Conservation (phyloP, 768 basidiomycete genomes). For the Pisolithus microcarpus region DNA sequence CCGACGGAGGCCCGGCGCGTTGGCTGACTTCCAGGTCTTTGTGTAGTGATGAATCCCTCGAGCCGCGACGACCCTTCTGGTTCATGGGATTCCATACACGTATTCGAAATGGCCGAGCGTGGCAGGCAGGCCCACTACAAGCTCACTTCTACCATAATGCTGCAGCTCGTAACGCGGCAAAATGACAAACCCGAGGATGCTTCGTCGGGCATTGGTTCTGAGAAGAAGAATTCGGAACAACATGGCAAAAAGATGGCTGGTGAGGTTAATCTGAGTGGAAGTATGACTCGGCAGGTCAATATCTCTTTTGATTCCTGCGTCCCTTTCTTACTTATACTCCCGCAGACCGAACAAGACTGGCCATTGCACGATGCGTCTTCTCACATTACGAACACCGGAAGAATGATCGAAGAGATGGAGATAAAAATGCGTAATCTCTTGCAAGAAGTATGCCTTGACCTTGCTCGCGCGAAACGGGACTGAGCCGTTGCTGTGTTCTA, state of each 20-base stretch:
- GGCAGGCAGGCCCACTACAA: constrained; percentile 94
- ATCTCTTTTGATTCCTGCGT: constrained; percentile 7
- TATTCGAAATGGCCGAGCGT: constrained; percentile 90
- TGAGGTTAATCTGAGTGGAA: constrained; percentile 82
- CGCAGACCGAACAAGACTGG: constrained; percentile 80
- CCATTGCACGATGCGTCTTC: constrained; percentile 71
- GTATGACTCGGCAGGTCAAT: constrained; percentile 93
- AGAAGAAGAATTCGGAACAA: constrained; percentile 31
- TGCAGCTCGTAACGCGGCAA: constrained; percentile 67
- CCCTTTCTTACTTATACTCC: constrained; percentile 7
- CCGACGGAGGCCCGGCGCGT: not conserved
- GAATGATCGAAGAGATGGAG: constrained; percentile 98
- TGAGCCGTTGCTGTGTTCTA: constrained; percentile 21
- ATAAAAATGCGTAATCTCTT: constrained; percentile 97
- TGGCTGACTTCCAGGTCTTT: constrained; percentile 4
- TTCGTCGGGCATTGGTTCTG: constrained; percentile 13
- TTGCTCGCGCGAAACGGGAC: not conserved
- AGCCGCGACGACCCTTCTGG: constrained; percentile 61
- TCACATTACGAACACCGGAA: constrained; percentile 91
- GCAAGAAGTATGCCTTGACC: constrained; percentile 54
- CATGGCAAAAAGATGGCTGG: constrained; percentile 58
- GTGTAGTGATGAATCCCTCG: constrained; percentile 52
- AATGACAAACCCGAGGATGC: constrained; percentile 25
- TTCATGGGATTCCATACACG: constrained; percentile 98
- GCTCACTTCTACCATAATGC: constrained; percentile 94